Conservation (phyloP, 768 basidiomycete species). For the Tricholoma flavovirens region DNA sequence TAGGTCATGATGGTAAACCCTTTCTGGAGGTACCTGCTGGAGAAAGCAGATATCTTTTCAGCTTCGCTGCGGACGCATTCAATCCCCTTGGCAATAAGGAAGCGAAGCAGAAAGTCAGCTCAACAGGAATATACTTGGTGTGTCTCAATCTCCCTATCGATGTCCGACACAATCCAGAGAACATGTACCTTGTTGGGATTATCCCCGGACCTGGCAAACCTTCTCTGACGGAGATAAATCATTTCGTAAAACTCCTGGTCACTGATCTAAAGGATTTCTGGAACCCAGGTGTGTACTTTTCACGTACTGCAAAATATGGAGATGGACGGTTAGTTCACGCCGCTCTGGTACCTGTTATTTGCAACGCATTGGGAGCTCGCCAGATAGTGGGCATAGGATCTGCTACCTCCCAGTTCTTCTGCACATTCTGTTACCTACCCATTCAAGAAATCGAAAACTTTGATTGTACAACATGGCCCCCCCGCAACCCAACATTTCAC, state of each 20-base stretch:
- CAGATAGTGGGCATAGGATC: not conserved
- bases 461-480: constrained; percentile 11
- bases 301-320: constrained; percentile 9
- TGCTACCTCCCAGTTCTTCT: constrained; percentile 10
- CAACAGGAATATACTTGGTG: constrained; percentile 9
- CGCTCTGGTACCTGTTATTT: constrained; percentile 23
- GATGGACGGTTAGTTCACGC: constrained; percentile 17
- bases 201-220: constrained; percentile 32
- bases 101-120: constrained; percentile 13
- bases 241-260: constrained; percentile 26
- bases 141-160: constrained; percentile 25
- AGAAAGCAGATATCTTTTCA: constrained; percentile 17
- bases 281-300: constrained; percentile 17
- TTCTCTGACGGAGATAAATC: constrained; percentile 22
- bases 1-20: constrained; percentile 2
- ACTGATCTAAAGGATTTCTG: constrained; percentile 25
- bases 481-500: constrained; percentile 4
- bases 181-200: constrained; percentile 27
- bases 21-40: constrained; percentile 8
- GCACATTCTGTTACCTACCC: constrained; percentile 12
- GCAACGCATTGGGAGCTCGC: constrained; percentile 23
- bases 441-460: constrained; percentile 14
- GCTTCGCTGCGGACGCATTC: constrained; percentile 21
- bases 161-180: constrained; percentile 19
- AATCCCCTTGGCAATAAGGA: constrained; percentile 21